Evolutionary conservation across 768 basidiomycete species (phyloP), one percentile per base, ranked within the genome.

Genomic region (Symmetrospora coprosmae): DNA sequence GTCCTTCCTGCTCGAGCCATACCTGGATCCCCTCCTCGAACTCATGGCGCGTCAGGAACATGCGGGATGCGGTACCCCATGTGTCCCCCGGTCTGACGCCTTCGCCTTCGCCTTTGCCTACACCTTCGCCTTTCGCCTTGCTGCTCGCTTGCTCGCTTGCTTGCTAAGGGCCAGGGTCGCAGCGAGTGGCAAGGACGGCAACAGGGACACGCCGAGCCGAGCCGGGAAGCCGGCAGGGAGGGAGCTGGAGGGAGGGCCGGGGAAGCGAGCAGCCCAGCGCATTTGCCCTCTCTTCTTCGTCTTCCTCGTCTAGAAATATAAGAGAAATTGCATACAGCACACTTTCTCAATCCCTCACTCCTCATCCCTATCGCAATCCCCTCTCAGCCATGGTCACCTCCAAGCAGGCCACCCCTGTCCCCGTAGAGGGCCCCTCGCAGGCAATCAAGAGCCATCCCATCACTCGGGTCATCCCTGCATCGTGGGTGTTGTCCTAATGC

Each of bases 361-460:
- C 6, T n/a, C 35, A 28, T 17, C 1, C 53, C 28, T n/a, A 45
- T 37, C 23, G 1, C 2, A 21, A 37, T 19, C 4, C 3, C 28
- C 34, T 4, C 31, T 19, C 37, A 37, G 23, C 23, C 38, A 52
- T 39, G 21, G 19, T 19, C 4, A 37, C 39, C 17, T 23, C 35
- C 33, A 52, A 39, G 25, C 25, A 37, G 38, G 49, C 31, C 33
- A 43, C 35, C 14, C 31, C 49, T 21, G 60, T 50, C 28, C 49
- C 49, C n/a, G 19, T 43, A 23, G 50, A 28, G 31, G 50, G 40
- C n/a, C 14, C 59, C 59, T 4, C n/a, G 35, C 27, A 33, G 35
- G 35, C 60, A 61, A 50, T 51, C 34, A 41, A 28, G 4, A 40
- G 40, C 34, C 62, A 64, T 50, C 56, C 56, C 9, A 56, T 64